These are phyloP conservation scores for Blastomyces emzantsi DNA, from an alignment of 2,329 filamentous ascomycete genomes.

Conservation along the genomic window DNA sequence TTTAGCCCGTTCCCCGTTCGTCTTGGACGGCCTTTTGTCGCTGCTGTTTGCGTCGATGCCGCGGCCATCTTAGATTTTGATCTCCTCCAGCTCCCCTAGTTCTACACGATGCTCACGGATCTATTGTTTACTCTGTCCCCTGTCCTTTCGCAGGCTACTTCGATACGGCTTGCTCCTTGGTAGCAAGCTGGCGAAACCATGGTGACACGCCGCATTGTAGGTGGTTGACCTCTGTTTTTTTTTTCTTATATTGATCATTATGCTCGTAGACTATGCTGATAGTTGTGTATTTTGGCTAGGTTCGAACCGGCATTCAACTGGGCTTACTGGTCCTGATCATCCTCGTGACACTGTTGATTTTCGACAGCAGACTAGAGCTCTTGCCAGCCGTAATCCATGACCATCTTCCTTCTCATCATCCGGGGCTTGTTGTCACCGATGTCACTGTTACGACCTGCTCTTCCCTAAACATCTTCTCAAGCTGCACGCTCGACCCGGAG, in stretches of 20 bases:
- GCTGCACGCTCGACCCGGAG: constrained; percentile 62
- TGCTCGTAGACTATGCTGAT: constrained; percentile 10
- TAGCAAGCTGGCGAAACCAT: constrained; percentile 17
- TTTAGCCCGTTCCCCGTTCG: not conserved
- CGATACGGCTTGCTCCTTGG: not conserved
- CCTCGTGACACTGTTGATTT: constrained; percentile 64
- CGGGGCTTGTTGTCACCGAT: constrained; percentile 78
- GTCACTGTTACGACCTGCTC: constrained; percentile 70
- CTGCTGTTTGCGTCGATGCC: not conserved
- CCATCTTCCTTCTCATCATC: constrained; percentile 76
- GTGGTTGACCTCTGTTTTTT: constrained; percentile 12
- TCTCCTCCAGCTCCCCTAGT: not conserved
- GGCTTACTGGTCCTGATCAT: constrained; percentile 55
- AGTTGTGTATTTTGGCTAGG: constrained; percentile 28
- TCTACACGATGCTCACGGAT: constrained; percentile 13
- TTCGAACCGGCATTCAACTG: constrained; percentile 66
- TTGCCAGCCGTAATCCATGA: constrained; percentile 78
- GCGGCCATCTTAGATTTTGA: not conserved
- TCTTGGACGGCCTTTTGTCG: not conserved
- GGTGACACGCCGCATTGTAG: constrained; percentile 39
- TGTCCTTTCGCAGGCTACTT: constrained; percentile 12
- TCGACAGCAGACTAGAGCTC: constrained; percentile 82
- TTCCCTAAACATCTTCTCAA: constrained; percentile 62
- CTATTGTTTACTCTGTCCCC: constrained; percentile 13
- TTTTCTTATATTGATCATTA: not conserved